Evolutionary conservation across 495 filamentous ascomycete genomes (phyloP), one percentile per base, ranked within the genome.

Genomic region (Penicillium mononematosum): DNA sequence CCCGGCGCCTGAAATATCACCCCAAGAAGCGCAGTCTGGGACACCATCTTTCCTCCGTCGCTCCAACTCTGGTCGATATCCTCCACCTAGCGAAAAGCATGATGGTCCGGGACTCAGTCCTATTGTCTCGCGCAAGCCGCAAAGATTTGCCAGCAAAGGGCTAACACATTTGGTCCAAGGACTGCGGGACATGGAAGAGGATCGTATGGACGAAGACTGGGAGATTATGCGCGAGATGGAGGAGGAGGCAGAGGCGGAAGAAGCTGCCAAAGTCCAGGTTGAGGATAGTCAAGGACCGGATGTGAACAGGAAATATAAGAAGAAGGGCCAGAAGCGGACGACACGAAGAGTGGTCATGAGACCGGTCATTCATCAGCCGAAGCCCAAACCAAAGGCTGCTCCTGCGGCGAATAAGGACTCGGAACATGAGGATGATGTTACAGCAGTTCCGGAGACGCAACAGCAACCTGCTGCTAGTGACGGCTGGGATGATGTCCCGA

Each of bases 241-340:
- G 70, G 76, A 73, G 29, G 84, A 85, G 41, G 64, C 71, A 55
- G 61, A 62, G 32, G 62, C 63, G 6, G 64, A 73, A 62, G 61
- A 62, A 38, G 60, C 63, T 0, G 53, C 57, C 27, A 69, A 75
- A 19, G 70, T 84, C 32, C 62, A 84, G 7, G 83, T 86, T 11
- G 75, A 81, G n/a, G 87, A 90, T 57, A 88, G 82, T 60, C 86
- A 91, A 56, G 53, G 45, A 0, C 74, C 79, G 43, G 82, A 82
- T 2, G 73, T 78, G 11, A 79, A 82, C 0, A 83, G 81, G 48
- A 71, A 82, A 3, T 96, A 86, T 76, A 96, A 96, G 76, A 98
- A 98, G 81, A 90, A 87, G 71, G 93, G 93, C 0, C 85, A 91
- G 66, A 98, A 98, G 73, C 81, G 93, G 42, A 91, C 88, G 34